Percentiles rank a stretch among this genome's conserved stretches.
Conservation (phyloP, 495 filamentous ascomycete genomes). For the Podospora pseudocomata region DNA sequence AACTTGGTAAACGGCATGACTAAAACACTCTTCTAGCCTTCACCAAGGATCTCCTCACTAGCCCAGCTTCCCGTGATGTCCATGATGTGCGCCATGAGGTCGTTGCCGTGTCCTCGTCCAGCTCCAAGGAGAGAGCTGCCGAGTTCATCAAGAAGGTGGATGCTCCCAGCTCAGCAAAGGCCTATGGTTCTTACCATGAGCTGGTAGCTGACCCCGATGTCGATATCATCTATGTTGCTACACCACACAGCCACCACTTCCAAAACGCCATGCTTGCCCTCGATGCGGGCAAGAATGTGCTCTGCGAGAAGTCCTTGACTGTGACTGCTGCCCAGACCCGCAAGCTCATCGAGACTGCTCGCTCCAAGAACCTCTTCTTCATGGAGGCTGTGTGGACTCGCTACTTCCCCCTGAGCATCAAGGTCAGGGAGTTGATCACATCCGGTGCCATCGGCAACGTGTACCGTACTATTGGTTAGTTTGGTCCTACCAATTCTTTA, state of each 20-base stretch:
- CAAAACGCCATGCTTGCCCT: conserved; percentile 81
- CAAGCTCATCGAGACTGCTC: conserved; percentile 69
- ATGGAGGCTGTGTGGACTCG: conserved; percentile 98
- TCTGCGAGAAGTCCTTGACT: conserved; percentile 93
- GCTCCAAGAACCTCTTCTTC: conserved; percentile 78
- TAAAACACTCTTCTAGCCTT: conserved; percentile 53
- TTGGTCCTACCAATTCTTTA: neutral
- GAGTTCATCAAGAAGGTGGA: conserved; percentile 67
- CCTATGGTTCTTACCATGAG: conserved; percentile 78
- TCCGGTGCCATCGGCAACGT: conserved; percentile 72
- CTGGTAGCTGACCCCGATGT: conserved; percentile 72
- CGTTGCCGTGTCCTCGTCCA: conserved; percentile 77
- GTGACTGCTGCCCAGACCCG: conserved; percentile 79
- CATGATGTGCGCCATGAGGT: conserved; percentile 75
- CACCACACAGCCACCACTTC: conserved; percentile 94
- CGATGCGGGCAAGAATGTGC: conserved; percentile 79
- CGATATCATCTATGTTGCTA: conserved; percentile 90
- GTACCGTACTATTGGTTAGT: conserved; percentile 62
- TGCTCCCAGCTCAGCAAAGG: conserved; percentile 61
- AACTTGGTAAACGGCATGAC: neutral
- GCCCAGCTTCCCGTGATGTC: conserved; percentile 67
- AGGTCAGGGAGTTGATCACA: conserved; percentile 67
- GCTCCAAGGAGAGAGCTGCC: conserved; percentile 61
- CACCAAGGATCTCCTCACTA: conserved; percentile 74
- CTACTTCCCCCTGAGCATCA: conserved; percentile 78